Conservation (phyloP, 768 basidiomycete species). For the Trametes punicea region DNA sequence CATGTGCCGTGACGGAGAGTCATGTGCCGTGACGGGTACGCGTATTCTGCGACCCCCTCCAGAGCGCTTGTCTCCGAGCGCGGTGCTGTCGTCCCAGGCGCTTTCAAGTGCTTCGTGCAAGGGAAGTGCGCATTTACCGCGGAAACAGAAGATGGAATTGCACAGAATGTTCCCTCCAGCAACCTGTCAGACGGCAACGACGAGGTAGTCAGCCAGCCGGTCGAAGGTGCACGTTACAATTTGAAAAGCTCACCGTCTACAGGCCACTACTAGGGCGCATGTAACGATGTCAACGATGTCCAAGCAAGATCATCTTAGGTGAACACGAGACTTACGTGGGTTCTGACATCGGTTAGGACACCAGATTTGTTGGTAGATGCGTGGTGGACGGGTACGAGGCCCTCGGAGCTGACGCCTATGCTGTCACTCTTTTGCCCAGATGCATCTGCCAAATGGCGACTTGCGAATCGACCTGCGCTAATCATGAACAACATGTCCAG, state of each 20-base stretch:
- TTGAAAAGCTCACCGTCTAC: neutral
- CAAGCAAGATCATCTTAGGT: neutral
- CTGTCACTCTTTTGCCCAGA: too few species aligned
- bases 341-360: neutral
- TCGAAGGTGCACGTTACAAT: neutral
- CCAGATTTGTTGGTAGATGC: neutral
- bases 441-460: too few species aligned
- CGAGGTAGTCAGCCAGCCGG: too few species aligned
- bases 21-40: constrained; percentile 18
- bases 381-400: neutral
- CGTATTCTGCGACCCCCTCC: neutral
- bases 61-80: too few species aligned
- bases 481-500: neutral
- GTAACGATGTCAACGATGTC: neutral
- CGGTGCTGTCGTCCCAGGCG: too few species aligned
- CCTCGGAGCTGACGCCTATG: neutral
- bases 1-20: constrained; percentile 1
- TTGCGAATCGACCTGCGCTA: too few species aligned
- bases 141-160: neutral
- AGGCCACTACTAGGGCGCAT: neutral
- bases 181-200: too few species aligned
- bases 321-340: neutral
- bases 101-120: neutral
- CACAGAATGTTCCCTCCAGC: neutral
- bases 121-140: neutral